Evolutionary conservation across 129 eudicot species (phyloP).

Genomic region (Tanacetum coccineum): DNA sequence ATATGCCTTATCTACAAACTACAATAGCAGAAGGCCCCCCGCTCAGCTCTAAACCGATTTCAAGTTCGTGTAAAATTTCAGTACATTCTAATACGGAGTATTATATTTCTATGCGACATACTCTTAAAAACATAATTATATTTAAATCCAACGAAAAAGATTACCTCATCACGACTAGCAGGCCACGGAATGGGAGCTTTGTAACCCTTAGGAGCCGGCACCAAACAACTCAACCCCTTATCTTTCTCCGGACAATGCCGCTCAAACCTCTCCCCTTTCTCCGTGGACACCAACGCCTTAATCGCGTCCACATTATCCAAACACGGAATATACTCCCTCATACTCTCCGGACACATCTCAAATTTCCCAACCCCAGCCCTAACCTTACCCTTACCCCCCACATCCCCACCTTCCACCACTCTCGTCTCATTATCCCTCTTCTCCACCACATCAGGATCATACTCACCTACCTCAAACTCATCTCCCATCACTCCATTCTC

Average conservation of each 20-base stretch:
- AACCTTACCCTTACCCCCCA: constrained; percentile 21
- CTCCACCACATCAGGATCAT: constrained; percentile 56
- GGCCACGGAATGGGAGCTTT: constrained; percentile 84
- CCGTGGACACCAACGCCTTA: constrained; percentile 52
- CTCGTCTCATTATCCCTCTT: constrained; percentile 50
- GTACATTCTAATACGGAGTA: neutral
- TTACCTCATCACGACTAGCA: constrained; percentile 85
- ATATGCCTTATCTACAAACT: no score
- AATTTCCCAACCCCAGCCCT: constrained; percentile 58
- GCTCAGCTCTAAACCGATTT: neutral
- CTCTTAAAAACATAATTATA: neutral
- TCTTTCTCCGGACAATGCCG: constrained; percentile 84
- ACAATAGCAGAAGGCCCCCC: neutral
- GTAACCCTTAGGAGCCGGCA: constrained; percentile 83
- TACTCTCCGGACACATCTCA: constrained; percentile 52
- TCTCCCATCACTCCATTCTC: constrained; percentile 81
- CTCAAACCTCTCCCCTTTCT: constrained; percentile 84
- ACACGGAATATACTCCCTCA: constrained; percentile 94
- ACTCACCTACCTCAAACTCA: constrained; percentile 83
- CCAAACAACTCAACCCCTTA: constrained; percentile 65
- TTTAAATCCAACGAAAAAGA: neutral
- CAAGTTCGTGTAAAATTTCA: neutral
- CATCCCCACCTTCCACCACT: constrained; percentile 31
- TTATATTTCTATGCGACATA: neutral
- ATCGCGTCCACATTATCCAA: constrained; percentile 81